Evolutionary conservation across 441 rosid genomes (phyloP).

Genomic region (Erysimum cheiri): DNA sequence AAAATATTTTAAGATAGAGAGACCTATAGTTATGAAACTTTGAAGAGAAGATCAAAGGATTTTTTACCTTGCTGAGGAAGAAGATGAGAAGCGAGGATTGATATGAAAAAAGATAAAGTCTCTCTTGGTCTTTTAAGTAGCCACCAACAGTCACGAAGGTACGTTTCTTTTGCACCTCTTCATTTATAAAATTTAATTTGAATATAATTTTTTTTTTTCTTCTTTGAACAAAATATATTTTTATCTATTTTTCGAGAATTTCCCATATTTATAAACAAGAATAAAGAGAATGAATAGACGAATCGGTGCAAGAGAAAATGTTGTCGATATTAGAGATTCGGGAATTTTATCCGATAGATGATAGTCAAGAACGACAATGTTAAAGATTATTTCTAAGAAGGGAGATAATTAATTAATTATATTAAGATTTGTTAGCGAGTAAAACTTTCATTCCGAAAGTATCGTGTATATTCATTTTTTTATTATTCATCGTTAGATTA

Average conservation of each 20-base stretch:
- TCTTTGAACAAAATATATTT: too few species aligned
- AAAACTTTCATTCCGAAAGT: not conserved
- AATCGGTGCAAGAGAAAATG: not conserved
- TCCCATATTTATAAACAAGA: not conserved
- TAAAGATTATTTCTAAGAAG: not conserved
- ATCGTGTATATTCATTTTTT: not conserved
- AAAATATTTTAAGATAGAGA: not conserved
- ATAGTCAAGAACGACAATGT: not conserved
- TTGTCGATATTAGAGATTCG: not conserved
- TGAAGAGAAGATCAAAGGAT: constrained; percentile 11
- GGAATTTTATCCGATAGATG: not conserved
- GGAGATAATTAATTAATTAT: not conserved
- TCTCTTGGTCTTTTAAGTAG: constrained; percentile 19
- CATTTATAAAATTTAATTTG: not conserved
- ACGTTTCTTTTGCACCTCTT: constrained; percentile 20
- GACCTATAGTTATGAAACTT: not conserved
- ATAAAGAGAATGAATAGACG: not conserved
- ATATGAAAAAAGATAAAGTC: constrained; percentile 18
- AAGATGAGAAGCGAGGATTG: constrained; percentile 19
- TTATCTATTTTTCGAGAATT: not conserved
- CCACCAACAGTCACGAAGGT: constrained; percentile 22
- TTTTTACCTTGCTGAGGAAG: constrained; percentile 4
- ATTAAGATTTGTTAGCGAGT: not conserved
- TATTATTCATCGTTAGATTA: not conserved
- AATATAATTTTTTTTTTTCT: too few species aligned